phyloP scores from a whole-genome alignment of 768 basidiomycete genomes.

The Lentinula sp. region DNA sequence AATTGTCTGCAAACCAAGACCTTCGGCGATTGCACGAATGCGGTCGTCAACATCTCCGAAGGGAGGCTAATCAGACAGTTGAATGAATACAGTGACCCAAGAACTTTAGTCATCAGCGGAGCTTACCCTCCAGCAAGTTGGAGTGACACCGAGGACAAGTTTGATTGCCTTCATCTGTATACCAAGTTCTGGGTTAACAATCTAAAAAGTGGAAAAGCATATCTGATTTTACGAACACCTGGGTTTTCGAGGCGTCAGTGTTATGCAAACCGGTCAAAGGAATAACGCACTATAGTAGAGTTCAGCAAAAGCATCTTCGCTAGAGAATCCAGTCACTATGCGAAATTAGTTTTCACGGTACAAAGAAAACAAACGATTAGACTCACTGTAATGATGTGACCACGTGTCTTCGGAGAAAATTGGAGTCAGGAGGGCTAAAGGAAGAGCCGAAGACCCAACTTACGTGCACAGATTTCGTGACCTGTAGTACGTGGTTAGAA shows the following conservation, averaged over 20 bases:
- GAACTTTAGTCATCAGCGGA: not conserved
- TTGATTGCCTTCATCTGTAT: constrained; percentile 45
- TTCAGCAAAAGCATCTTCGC: constrained; percentile 68
- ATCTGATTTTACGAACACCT: not conserved
- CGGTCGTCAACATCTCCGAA: constrained; percentile 72
- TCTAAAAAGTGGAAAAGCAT: not conserved
- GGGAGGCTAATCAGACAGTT: constrained; percentile 36
- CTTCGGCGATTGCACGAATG: constrained; percentile 62
- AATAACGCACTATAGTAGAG: constrained; percentile 58
- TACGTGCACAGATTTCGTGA: constrained; percentile 57
- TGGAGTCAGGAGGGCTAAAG: not conserved
- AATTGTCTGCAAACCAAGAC: constrained; percentile 63
- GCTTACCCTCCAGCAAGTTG: constrained; percentile 55
- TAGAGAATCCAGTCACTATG: constrained; percentile 53
- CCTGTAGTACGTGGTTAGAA: not conserved
- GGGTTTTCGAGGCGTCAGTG: not conserved
- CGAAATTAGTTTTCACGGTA: not conserved
- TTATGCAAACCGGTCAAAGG: not conserved
- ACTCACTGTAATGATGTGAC: constrained; percentile 55
- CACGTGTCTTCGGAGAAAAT: constrained; percentile 33
- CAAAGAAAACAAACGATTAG: not conserved
- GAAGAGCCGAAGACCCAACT: constrained; percentile 20
- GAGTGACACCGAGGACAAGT: constrained; percentile 47
- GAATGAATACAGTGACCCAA: not conserved
- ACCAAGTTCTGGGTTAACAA: not conserved